Evolutionary conservation across 345 rosid genomes (phyloP).

Genomic region (Streptanthus diversifolius): DNA sequence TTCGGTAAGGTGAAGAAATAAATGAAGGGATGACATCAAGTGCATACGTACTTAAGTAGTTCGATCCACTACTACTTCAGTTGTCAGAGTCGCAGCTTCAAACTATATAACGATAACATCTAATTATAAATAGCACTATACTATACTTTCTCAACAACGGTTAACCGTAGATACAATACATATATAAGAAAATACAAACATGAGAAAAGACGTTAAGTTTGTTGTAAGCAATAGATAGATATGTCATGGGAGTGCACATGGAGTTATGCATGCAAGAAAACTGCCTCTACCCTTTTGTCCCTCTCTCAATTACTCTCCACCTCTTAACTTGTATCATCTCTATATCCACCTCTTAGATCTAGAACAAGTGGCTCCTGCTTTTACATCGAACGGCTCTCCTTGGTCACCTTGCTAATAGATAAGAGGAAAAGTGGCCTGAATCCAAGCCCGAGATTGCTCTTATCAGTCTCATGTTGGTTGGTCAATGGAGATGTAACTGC

Average conservation of each 20-base stretch:
- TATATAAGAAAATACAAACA: not conserved
- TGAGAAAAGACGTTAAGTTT: conserved; percentile 18
- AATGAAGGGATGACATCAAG: not conserved
- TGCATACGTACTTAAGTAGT: not conserved
- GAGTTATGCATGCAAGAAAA: conserved; percentile 29
- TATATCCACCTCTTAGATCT: conserved; percentile 6
- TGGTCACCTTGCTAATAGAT: conserved; percentile 1
- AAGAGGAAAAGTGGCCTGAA: conserved; percentile 27
- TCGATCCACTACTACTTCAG: not conserved
- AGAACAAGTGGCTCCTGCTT: conserved; percentile 12
- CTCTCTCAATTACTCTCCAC: conserved; percentile 17
- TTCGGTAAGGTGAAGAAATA: not conserved
- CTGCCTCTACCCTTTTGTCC: conserved; percentile 20
- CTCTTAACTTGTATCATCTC: conserved; percentile 20
- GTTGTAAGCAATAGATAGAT: conserved; percentile 23
- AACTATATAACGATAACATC: not conserved
- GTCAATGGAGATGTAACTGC: conserved; percentile 21
- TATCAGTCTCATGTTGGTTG: conserved; percentile 16
- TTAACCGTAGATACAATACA: not conserved
- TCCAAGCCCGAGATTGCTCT: conserved; percentile 19
- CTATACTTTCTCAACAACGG: not conserved
- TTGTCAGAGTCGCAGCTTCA: not conserved
- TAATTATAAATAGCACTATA: not conserved
- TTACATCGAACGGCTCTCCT: conserved; percentile 24
- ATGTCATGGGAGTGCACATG: conserved; percentile 36